Conservation (phyloP, 2,329 filamentous ascomycete species). For the Aschersonia sp. region DNA sequence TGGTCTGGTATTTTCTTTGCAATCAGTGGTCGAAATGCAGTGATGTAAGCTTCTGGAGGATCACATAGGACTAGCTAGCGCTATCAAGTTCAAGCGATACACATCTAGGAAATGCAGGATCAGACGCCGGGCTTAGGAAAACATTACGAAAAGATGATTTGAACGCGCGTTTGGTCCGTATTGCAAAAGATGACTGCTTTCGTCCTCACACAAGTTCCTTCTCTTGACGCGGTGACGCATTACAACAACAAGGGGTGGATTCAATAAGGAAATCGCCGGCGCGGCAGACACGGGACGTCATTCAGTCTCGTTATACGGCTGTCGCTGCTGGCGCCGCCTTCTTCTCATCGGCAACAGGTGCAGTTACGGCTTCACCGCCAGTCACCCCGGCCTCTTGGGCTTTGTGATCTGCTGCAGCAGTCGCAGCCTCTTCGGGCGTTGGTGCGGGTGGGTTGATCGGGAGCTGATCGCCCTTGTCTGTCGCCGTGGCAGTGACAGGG, state of each 20-base stretch:
- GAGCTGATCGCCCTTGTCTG: constrained; percentile 5
- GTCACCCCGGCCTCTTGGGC: constrained; percentile 34
- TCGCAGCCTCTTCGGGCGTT: constrained; percentile 3
- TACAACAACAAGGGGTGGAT: background rate
- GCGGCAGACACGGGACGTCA: background rate
- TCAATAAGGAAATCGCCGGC: no score
- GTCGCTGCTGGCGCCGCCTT: constrained; percentile 1
- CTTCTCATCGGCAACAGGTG: background rate
- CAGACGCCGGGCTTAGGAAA: no score
- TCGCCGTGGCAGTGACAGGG: background rate
- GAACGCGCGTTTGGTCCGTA: no score
- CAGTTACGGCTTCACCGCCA: constrained; percentile 9
- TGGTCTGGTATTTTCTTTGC: no score
- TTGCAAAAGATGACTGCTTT: no score
- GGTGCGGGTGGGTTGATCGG: constrained; percentile 7
- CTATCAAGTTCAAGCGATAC: no score
- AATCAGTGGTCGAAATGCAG: no score
- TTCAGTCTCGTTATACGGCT: constrained; percentile 1
- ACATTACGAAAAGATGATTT: no score
- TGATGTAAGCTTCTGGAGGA: no score
- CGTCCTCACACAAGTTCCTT: background rate
- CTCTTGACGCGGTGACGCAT: background rate
- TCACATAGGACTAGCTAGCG: no score
- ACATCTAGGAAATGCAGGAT: no score
- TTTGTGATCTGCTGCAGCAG: constrained; percentile 15